Percentiles rank a stretch among this genome's conserved stretches.
phyloP scores from a whole-genome alignment of 2,329 filamentous ascomycete genomes.

The Penicillium sp. region DNA sequence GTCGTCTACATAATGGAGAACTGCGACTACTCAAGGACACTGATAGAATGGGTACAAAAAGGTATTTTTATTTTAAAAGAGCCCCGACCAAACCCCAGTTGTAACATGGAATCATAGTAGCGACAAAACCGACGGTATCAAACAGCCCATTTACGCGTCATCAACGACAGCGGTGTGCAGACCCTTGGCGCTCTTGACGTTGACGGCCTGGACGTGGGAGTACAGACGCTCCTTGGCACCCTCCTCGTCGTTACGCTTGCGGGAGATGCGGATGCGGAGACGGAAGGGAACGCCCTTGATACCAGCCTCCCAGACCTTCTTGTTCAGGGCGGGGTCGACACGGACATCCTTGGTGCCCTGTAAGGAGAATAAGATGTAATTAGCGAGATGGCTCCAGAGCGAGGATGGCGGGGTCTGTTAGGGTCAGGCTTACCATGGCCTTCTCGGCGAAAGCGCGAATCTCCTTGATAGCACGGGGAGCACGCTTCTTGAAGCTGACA shows the following conservation, averaged over 20 bases:
- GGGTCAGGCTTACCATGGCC: slow-evolving; percentile 80
- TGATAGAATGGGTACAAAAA: slow-evolving; percentile 23
- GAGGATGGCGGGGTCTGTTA: neutral
- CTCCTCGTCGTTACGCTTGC: slow-evolving; percentile 99
- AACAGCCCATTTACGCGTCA: slow-evolving; percentile 57
- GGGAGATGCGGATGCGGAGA: slow-evolving; percentile 96
- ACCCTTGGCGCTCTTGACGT: slow-evolving; percentile 99
- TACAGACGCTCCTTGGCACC: slow-evolving; percentile 99
- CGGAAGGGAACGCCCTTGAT: slow-evolving; percentile 99
- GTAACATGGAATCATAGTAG: slow-evolving; percentile 37
- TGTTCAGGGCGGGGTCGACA: slow-evolving; percentile 98
- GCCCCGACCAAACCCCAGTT: slow-evolving; percentile 35
- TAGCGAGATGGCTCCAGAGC: neutral
- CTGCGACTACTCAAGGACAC: neutral
- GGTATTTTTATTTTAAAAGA: slow-evolving; percentile 36
- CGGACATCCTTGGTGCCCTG: slow-evolving; percentile 97
- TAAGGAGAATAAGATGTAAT: slow-evolving; percentile 10
- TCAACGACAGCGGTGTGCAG: slow-evolving; percentile 88
- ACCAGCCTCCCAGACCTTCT: slow-evolving; percentile 99
- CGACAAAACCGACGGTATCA: slow-evolving; percentile 25
- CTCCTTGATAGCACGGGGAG: slow-evolving; percentile 98
- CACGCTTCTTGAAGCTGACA: slow-evolving; percentile 99
- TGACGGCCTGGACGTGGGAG: slow-evolving; percentile 99
- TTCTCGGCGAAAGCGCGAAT: slow-evolving; percentile 91
- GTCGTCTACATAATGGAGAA: neutral